Conservation (phyloP, 805 yeast species). For the Ogataea pignaliae region DNA sequence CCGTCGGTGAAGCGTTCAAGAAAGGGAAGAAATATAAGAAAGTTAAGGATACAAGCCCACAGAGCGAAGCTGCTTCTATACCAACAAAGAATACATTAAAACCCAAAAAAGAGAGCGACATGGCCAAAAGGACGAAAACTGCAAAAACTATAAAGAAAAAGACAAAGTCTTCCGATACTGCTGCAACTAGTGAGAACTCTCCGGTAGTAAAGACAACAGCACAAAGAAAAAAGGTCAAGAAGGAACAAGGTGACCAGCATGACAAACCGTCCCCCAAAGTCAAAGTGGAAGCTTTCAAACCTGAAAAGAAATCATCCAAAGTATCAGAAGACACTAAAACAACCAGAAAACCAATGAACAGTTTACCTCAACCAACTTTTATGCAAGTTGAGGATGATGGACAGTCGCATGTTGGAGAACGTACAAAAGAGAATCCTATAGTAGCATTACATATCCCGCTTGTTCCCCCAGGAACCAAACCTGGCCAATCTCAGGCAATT, state of each 20-base stretch:
- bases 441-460: conserved; percentile 54
- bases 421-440: conserved; percentile 35
- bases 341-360: conserved; percentile 5
- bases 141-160: not conserved
- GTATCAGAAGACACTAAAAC: not conserved
- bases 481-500: conserved; percentile 58
- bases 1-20: too few species aligned
- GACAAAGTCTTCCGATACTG: not conserved
- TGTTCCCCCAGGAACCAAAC: conserved; percentile 38
- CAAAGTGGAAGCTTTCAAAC: not conserved
- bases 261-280: conserved; percentile 2
- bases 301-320: conserved; percentile 3
- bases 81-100: too few species aligned
- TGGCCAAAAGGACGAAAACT: too few species aligned
- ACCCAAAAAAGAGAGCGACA: too few species aligned
- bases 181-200: not conserved
- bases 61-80: too few species aligned
- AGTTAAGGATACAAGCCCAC: too few species aligned
- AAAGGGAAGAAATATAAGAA: too few species aligned
- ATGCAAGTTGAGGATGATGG: not conserved
- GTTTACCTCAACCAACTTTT: conserved; percentile 16
- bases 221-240: not conserved
- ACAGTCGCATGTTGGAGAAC: conserved; percentile 9
- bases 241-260: not conserved
- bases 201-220: not conserved